Evolutionary conservation across 441 rosid genomes (phyloP).

Genomic region (Isatis lusitanica): DNA sequence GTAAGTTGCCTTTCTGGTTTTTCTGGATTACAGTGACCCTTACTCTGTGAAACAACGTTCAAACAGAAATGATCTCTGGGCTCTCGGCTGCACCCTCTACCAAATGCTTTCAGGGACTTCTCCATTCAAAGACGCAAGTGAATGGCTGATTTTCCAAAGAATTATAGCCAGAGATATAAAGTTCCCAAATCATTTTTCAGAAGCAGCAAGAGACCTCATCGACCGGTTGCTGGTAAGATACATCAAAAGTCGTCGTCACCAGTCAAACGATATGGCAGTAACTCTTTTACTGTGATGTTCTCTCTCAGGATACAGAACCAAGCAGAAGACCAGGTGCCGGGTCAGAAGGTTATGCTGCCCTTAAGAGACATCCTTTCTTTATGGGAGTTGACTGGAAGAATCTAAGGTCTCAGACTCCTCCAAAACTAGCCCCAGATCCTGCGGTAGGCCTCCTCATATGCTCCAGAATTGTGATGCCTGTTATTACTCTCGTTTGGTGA

Average conservation of each 20-base stretch:
- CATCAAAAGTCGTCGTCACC: neutral
- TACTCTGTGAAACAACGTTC: constrained; percentile 38
- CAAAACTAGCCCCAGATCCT: constrained; percentile 73
- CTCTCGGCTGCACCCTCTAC: constrained; percentile 98
- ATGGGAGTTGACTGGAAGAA: constrained; percentile 85
- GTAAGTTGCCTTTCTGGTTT: neutral
- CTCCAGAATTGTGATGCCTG: neutral
- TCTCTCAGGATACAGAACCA: constrained; percentile 86
- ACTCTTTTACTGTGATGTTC: constrained; percentile 4
- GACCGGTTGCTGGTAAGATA: constrained; percentile 80
- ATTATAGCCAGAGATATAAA: constrained; percentile 91
- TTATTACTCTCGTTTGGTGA: neutral
- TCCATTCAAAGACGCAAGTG: constrained; percentile 98
- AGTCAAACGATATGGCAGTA: neutral
- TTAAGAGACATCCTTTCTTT: constrained; percentile 92
- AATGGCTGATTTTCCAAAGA: constrained; percentile 98
- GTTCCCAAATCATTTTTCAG: constrained; percentile 89
- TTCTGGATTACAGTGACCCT: constrained; percentile 18
- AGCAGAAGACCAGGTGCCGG: constrained; percentile 95
- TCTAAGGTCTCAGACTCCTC: constrained; percentile 71
- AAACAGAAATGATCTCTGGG: constrained; percentile 99
- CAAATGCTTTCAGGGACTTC: constrained; percentile 99
- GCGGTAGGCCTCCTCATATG: constrained; percentile 38
- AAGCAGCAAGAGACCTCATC: constrained; percentile 85
- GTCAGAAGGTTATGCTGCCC: constrained; percentile 73